Evolutionary conservation across 2,329 filamentous ascomycete genomes (phyloP).

Genomic region (Metarhizium sp.): DNA sequence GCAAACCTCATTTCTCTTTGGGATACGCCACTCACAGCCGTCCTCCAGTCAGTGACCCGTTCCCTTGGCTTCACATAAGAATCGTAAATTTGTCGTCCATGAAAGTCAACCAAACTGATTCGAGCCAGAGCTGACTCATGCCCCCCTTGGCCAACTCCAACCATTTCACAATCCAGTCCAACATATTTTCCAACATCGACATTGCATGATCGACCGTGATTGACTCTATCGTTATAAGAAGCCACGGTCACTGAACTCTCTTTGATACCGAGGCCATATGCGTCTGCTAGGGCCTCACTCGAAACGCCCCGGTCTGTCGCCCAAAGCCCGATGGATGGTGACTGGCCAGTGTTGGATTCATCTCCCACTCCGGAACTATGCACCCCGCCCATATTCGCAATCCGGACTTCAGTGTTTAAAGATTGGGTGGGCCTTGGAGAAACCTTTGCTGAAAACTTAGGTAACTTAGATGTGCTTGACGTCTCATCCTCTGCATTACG

Average conservation of each 20-base stretch:
- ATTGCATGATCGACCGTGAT: slow-evolving; percentile 51
- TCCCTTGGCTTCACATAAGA: slow-evolving; percentile 76
- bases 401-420: slow-evolving; percentile 7
- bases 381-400: slow-evolving; percentile 42
- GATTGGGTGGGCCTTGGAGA: slow-evolving; percentile 1
- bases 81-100: slow-evolving; percentile 88
- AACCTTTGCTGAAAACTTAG: slow-evolving; percentile 13
- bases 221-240: slow-evolving; percentile 42
- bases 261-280: slow-evolving; percentile 47
- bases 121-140: slow-evolving; percentile 71
- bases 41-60: slow-evolving; percentile 83
- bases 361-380: slow-evolving; percentile 38
- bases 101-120: slow-evolving; percentile 87
- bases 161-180: slow-evolving; percentile 96
- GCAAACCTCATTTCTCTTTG: slow-evolving; percentile 63
- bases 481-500: slow-evolving; percentile 28
- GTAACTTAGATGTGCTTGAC: slow-evolving; percentile 19
- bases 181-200: slow-evolving; percentile 80
- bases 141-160: slow-evolving; percentile 67
- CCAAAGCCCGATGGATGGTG: slow-evolving; percentile 50
- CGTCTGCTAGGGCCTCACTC: slow-evolving; percentile 48
- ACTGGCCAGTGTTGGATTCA: slow-evolving; percentile 29
- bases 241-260: slow-evolving; percentile 38
- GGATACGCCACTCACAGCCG: slow-evolving; percentile 72
- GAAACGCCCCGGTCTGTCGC: slow-evolving; percentile 53